Percentiles rank a stretch among this genome's conserved stretches.
phyloP scores from a whole-genome alignment of 805 yeast species.

The Kodamaea laetipori region DNA sequence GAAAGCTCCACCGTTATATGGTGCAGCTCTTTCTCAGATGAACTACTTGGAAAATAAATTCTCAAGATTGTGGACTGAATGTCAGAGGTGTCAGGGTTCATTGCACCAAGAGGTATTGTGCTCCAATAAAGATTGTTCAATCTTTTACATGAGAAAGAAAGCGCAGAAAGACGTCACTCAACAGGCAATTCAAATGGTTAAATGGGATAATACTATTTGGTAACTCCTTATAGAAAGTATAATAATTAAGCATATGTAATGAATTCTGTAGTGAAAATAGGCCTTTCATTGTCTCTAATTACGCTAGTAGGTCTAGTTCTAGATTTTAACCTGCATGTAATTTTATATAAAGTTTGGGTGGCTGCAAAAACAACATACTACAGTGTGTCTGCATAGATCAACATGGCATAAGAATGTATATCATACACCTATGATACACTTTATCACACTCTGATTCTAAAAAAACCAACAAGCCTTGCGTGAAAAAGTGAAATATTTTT shows the following conservation, averaged over 20 bases:
- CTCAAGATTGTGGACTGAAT: constrained; percentile 93
- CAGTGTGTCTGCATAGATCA: too few species aligned
- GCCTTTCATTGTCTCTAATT: too few species aligned
- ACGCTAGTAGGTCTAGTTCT: too few species aligned
- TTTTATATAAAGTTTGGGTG: neutral
- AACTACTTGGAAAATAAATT: constrained; percentile 80
- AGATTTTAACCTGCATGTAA: neutral
- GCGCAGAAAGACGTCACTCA: constrained; percentile 70
- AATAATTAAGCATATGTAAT: neutral
- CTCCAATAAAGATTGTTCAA: constrained; percentile 94
- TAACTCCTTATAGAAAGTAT: constrained; percentile 19
- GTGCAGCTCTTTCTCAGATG: constrained; percentile 78
- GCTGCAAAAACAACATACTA: too few species aligned
- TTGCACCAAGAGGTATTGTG: constrained; percentile 95
- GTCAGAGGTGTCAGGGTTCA: constrained; percentile 96
- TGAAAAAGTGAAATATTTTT: too few species aligned
- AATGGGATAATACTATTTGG: constrained; percentile 64
- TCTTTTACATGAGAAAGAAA: constrained; percentile 93
- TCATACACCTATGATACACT: too few species aligned
- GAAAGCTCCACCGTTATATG: constrained; percentile 65
- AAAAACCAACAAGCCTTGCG: too few species aligned
- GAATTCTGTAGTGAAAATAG: neutral
- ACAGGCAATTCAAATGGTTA: constrained; percentile 58
- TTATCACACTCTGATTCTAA: too few species aligned
- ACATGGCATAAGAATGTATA: too few species aligned